phyloP scores from a whole-genome alignment of 306 rosid genomes.

The Gillenia trifoliata region DNA sequence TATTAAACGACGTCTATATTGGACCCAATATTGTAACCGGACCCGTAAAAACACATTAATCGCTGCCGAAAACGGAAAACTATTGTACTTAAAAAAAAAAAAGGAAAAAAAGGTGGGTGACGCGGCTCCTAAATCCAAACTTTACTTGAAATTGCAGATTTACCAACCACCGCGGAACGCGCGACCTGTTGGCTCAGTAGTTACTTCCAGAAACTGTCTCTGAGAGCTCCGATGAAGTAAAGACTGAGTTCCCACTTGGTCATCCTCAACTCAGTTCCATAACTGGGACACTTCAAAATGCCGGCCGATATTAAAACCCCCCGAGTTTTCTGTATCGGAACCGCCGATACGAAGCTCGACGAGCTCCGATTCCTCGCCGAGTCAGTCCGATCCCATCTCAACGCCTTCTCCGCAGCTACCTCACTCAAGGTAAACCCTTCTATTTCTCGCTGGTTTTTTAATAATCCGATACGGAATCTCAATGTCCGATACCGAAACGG shows the following conservation, averaged over 20 bases:
- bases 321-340: slow-evolving; percentile 76
- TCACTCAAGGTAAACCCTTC: slow-evolving; percentile 36
- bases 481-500: slow-evolving; percentile 10
- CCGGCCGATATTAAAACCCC: slow-evolving; percentile 4
- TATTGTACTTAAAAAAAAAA: too few relatives aligned
- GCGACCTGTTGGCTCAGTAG: not conserved
- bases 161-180: not conserved
- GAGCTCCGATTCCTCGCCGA: slow-evolving; percentile 70
- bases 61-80: too few relatives aligned
- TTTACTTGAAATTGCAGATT: not conserved
- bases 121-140: not conserved
- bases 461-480: not conserved
- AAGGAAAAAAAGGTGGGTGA: not conserved
- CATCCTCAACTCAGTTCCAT: not conserved
- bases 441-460: not conserved
- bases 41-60: too few relatives aligned
- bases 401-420: slow-evolving; percentile 40
- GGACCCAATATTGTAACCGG: too few relatives aligned
- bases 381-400: slow-evolving; percentile 58
- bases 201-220: not conserved
- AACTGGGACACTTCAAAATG: slow-evolving; percentile 19
- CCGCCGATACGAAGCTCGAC: slow-evolving; percentile 75
- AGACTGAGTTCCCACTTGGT: not conserved
- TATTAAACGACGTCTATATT: too few relatives aligned
- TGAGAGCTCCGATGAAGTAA: not conserved